phyloP scores from a whole-genome alignment of 2,329 filamentous ascomycete species.

The Fusarium sacchari region DNA sequence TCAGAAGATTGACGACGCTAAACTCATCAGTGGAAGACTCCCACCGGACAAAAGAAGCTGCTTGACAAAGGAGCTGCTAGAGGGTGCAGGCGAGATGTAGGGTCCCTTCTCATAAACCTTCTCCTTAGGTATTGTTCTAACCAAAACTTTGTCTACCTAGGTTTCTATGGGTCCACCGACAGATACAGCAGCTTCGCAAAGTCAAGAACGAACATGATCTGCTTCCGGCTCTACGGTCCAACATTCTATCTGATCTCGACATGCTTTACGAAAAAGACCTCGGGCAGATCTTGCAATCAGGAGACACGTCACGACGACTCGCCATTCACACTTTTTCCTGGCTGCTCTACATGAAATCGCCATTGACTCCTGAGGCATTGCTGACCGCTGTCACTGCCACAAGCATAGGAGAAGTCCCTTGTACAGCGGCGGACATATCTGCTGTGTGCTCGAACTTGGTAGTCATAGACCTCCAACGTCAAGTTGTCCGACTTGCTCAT shows the following conservation, averaged over 20 bases:
- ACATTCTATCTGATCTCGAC: background rate
- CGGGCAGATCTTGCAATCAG: background rate
- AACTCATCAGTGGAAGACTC: background rate
- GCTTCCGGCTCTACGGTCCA: background rate
- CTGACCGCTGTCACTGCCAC: background rate
- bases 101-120: rapidly evolving
- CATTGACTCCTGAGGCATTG: background rate
- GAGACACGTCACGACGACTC: background rate
- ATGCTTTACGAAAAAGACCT: background rate
- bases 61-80: background rate
- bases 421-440: background rate
- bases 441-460: background rate
- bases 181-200: background rate
- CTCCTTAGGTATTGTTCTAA: no score
- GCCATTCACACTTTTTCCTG: background rate
- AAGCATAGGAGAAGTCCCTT: no score
- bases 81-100: background rate
- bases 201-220: background rate
- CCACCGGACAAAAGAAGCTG: background rate
- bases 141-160: background rate
- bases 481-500: background rate
- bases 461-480: background rate
- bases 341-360: background rate
- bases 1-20: background rate
- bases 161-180: background rate